Percentiles rank a stretch among this genome's conserved stretches.
Conservation (phyloP, 1,284 basidiomycete genomes). For the Ganoderma multipileum region DNA sequence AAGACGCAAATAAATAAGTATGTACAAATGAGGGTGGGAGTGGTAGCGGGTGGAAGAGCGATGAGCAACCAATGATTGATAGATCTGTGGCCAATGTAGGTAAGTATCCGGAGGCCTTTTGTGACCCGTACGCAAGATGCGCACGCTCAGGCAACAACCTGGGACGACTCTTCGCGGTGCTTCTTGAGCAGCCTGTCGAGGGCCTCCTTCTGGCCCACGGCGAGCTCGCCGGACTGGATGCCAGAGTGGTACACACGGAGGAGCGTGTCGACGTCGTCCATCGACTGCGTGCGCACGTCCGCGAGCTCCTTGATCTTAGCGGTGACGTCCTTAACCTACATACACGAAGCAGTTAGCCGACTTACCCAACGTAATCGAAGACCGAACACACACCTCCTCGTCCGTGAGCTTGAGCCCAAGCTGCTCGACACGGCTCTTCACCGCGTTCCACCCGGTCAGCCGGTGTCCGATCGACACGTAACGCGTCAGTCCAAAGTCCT, state of each 20-base stretch:
- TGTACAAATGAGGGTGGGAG: not conserved
- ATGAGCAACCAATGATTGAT: conserved; percentile 16
- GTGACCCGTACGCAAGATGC: conserved; percentile 8
- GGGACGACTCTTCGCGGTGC: conserved; percentile 58
- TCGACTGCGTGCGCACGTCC: conserved; percentile 96
- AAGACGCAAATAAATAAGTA: not conserved
- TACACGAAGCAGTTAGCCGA: conserved; percentile 4
- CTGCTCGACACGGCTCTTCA: conserved; percentile 99
- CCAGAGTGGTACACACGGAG: conserved; percentile 94
- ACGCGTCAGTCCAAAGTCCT: conserved; percentile 97
- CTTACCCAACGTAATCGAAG: not conserved
- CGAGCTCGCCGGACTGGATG: conserved; percentile 86
- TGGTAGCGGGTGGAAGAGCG: not conserved
- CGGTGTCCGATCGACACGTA: conserved; percentile 99
- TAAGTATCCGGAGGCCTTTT: conserved; percentile 22
- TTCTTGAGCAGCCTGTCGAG: conserved; percentile 82
- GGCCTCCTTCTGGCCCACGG: conserved; percentile 87
- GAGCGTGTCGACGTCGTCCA: conserved; percentile 99
- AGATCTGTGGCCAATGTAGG: conserved; percentile 20
- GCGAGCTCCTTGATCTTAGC: conserved; percentile 99
- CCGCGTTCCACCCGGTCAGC: conserved; percentile 97
- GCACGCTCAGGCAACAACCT: conserved; percentile 24
- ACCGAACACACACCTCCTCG: conserved; percentile 63
- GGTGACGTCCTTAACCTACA: conserved; percentile 94
- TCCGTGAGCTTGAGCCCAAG: conserved; percentile 88